A percentile compares a stretch with the other conserved stretches of the same genome.
Evolutionary conservation across 1,139 yeast genomes (phyloP).

Genomic region (Groenewaldozyma auringiensis): DNA sequence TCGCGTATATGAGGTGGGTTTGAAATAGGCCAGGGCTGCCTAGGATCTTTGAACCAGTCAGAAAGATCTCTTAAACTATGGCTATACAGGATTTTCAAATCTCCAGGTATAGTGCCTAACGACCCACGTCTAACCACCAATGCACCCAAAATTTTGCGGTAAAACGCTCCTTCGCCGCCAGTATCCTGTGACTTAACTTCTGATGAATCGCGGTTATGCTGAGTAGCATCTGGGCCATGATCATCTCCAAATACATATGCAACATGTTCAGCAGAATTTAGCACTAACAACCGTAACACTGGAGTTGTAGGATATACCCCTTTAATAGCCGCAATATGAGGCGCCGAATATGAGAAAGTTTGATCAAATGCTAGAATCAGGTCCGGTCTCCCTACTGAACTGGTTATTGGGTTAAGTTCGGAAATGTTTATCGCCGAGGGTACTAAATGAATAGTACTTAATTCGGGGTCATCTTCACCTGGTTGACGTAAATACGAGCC

Average conservation of each 20-base stretch:
- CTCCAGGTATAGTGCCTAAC: slow-evolving; percentile 81
- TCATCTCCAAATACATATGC: slow-evolving; percentile 14
- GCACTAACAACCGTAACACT: slow-evolving; percentile 60
- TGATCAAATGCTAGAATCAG: slow-evolving; percentile 66
- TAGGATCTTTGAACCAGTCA: slow-evolving; percentile 45
- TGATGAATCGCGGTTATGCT: not conserved
- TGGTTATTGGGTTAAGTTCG: not conserved
- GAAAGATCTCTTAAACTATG: slow-evolving; percentile 57
- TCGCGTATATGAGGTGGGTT: slow-evolving; percentile 56
- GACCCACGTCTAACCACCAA: slow-evolving; percentile 74
- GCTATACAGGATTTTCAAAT: slow-evolving; percentile 64
- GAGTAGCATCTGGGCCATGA: not conserved
- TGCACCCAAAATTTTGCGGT: slow-evolving; percentile 69
- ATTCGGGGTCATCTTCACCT: slow-evolving; percentile 18
- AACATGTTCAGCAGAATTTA: slow-evolving; percentile 72
- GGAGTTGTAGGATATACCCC: slow-evolving; percentile 61
- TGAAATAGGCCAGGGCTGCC: slow-evolving; percentile 68
- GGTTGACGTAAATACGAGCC: slow-evolving; percentile 37
- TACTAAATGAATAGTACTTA: slow-evolving; percentile 28
- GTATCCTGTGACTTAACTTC: not conserved
- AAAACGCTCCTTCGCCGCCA: slow-evolving; percentile 29
- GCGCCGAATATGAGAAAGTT: slow-evolving; percentile 39
- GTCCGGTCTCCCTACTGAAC: slow-evolving; percentile 39
- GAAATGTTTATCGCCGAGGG: slow-evolving; percentile 21
- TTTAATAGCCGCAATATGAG: slow-evolving; percentile 18